phyloP scores from a whole-genome alignment of 495 filamentous ascomycete species.

The Aspergillus panamensis region DNA sequence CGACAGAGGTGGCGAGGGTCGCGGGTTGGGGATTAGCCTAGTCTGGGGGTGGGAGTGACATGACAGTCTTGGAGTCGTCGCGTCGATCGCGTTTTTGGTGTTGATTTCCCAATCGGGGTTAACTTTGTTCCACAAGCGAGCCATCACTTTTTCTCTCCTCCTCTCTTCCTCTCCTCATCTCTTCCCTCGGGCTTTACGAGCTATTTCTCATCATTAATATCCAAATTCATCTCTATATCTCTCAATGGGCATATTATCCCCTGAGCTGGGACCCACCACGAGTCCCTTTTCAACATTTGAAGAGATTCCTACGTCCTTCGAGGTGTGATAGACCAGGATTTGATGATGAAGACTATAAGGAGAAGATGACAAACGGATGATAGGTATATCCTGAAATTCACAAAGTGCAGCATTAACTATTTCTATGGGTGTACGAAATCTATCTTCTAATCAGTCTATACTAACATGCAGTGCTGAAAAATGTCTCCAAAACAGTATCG shows the following conservation, averaged over 20 bases:
- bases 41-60: neutral
- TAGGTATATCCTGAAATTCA: too few relatives aligned
- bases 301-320: too few relatives aligned
- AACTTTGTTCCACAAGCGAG: conserved; percentile 6
- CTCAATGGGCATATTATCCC: too few relatives aligned
- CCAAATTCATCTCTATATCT: neutral
- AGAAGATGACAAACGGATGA: too few relatives aligned
- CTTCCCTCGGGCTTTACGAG: neutral
- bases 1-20: neutral
- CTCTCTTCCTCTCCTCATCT: neutral
- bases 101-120: neutral
- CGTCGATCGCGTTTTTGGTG: neutral
- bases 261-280: too few relatives aligned
- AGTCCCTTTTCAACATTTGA: too few relatives aligned
- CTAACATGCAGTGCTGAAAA: too few relatives aligned
- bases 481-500: neutral
- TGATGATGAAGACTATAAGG: too few relatives aligned
- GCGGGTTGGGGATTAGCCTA: neutral
- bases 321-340: neutral
- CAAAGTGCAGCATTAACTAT: neutral
- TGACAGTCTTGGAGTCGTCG: neutral
- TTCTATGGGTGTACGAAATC: neutral
- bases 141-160: neutral
- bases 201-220: neutral
- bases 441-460: too few relatives aligned